Evolutionary conservation across 441 rosid species (phyloP).

Genomic region (Arabidopsis lyrata): DNA sequence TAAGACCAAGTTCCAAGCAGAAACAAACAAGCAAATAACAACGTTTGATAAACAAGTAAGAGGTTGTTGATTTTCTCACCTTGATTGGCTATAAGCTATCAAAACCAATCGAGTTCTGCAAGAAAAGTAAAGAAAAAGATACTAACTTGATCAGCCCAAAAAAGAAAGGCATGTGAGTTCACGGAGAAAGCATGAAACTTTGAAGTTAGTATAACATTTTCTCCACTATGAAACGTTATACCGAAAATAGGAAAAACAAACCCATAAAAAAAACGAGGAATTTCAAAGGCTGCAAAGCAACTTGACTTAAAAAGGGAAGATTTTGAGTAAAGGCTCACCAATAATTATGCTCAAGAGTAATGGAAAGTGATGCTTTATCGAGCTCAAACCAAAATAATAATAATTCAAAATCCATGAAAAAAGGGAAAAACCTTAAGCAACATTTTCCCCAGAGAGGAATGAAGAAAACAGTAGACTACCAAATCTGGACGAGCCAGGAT

Average conservation of each 20-base stretch:
- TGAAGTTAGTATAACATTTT: conserved; percentile 38
- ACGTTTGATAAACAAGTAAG: conserved; percentile 29
- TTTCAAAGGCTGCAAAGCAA: conserved; percentile 35
- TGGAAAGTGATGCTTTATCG: conserved; percentile 34
- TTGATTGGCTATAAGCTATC: conserved; percentile 46
- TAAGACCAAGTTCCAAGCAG: conserved; percentile 35
- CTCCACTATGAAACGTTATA: conserved; percentile 40
- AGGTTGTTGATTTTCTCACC: conserved; percentile 47
- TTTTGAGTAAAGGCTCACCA: conserved; percentile 54
- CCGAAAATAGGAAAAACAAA: conserved; percentile 29
- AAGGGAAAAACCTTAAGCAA: conserved; percentile 28
- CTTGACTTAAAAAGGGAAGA: conserved; percentile 40
- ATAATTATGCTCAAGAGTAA: conserved; percentile 25
- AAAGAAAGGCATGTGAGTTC: conserved; percentile 46
- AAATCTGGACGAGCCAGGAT: conserved; percentile 20
- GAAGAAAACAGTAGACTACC: background rate
- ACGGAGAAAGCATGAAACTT: conserved; percentile 63
- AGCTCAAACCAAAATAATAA: conserved; percentile 2
- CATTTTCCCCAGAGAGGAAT: conserved; percentile 16
- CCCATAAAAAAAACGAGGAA: conserved; percentile 29
- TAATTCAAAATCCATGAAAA: conserved; percentile 2
- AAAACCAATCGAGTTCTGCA: conserved; percentile 54
- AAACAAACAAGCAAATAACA: conserved; percentile 39
- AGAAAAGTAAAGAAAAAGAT: background rate
- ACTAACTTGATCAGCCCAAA: background rate